Evolutionary conservation across 2,329 filamentous ascomycete species (phyloP).

Genomic region (Xylaria sp.): DNA sequence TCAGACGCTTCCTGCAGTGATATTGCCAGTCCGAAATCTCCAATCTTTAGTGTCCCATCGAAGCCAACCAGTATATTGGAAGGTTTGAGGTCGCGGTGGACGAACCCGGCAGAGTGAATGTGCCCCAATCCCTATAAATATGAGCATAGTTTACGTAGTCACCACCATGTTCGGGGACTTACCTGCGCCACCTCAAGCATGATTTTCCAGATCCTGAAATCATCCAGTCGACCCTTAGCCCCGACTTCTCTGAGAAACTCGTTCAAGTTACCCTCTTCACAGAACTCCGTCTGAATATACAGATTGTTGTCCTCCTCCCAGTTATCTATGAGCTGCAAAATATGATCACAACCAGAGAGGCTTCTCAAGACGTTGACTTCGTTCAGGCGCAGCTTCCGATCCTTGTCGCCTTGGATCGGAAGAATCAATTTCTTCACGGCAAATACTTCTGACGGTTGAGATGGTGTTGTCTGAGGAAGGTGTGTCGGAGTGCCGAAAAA

Average conservation of each 20-base stretch:
- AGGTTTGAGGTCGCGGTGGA: conserved; percentile 86
- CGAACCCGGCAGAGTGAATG: conserved; percentile 88
- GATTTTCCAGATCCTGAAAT: conserved; percentile 99
- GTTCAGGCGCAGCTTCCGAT: conserved; percentile 84
- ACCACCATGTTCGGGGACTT: conserved; percentile 54
- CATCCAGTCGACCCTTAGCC: conserved; percentile 86
- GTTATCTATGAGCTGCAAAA: conserved; percentile 83
- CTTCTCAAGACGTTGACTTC: conserved; percentile 84
- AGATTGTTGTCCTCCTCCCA: conserved; percentile 89
- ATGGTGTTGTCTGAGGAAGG: conserved; percentile 60
- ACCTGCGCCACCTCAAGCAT: conserved; percentile 86
- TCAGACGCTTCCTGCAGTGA: conserved; percentile 25
- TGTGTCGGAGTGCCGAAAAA: conserved; percentile 60
- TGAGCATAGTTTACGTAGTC: background rate
- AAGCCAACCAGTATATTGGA: conserved; percentile 86
- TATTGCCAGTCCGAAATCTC: conserved; percentile 85
- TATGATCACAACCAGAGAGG: conserved; percentile 83
- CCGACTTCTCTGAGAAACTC: conserved; percentile 86
- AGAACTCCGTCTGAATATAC: conserved; percentile 98
- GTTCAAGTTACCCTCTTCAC: conserved; percentile 91
- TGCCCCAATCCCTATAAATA: conserved; percentile 79
- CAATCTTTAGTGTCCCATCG: conserved; percentile 85
- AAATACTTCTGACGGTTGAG: conserved; percentile 73
- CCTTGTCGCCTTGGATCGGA: conserved; percentile 79
- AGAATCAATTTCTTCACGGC: conserved; percentile 94